Evolutionary conservation across 305 asterid species (phyloP), one percentile per base, ranked within the genome.

Genomic region (Fraxinus ornus): DNA sequence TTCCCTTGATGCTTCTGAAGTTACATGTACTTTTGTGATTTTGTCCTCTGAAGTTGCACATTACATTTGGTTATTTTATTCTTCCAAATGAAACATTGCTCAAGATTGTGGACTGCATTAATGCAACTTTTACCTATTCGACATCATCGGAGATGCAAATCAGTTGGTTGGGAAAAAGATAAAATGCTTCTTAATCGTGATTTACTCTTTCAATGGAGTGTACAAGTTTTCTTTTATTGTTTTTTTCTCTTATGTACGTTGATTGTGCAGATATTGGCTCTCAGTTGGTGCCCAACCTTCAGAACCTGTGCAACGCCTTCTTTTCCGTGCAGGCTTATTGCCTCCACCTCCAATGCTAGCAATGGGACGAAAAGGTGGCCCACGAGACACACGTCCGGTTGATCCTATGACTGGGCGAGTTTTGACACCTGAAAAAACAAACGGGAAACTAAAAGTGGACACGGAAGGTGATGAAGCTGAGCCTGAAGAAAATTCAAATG

Each of bases 331-430:
- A 76, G 97, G 98, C 62, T 12, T 91, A 85, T 85, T 94, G 75
- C 98, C 95, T n/a, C 97, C 97, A 15, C 98, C 97, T 0, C 94
- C 97, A 28, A 91, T 94, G 97, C n/a, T 88, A 57, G 97, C 95
- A 80, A 91, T 92, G 97, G 93, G 93, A 81, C 92, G 92, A 35
- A 94, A 96, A 88, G 98, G 97, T 21, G 99, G 99, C 1, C 97
- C 93, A 76, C 91, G 95, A 36, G 96, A 96, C 86, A 93, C 81
- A 44, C 90, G 94, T 12, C 94, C 92, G 2, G 86, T 96, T 80
- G 90, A 93, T 88, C 97, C 97, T 13, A 88, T 93, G 93, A 91
- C 98, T 1, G 97, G 98, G 73, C 92, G 91, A n/a, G 80, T 90
- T 81, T 44, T 87, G 74, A 79, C 84, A 15, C 87, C 85, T 36